phyloP scores from a whole-genome alignment of 176 grass and related monocot species.

The Ensete ventricosum region DNA sequence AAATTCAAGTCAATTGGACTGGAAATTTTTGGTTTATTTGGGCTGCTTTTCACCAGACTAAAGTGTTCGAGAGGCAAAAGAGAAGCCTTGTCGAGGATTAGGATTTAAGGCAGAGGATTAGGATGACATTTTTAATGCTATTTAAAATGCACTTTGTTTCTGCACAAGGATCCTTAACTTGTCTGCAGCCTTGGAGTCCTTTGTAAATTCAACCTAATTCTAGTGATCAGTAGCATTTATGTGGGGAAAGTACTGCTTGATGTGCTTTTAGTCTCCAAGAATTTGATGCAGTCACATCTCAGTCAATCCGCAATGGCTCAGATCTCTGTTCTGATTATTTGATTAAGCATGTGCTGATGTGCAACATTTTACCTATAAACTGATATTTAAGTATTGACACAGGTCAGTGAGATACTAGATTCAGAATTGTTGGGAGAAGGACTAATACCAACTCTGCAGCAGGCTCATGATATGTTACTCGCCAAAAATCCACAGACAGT shows the following conservation, averaged over 20 bases:
- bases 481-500: slow-evolving; percentile 56
- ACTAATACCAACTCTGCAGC: slow-evolving; percentile 84
- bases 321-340: not conserved
- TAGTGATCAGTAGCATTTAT: not conserved
- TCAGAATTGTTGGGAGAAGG: slow-evolving; percentile 96
- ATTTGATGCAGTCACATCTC: not conserved
- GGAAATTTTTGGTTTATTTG: no score
- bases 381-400: slow-evolving; percentile 19
- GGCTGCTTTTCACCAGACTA: no score
- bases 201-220: no score
- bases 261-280: not conserved
- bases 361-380: not conserved
- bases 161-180: no score
- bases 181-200: no score
- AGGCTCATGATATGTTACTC: slow-evolving; percentile 72
- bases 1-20: no score
- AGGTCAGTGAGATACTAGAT: slow-evolving; percentile 95
- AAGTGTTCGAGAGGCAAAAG: no score
- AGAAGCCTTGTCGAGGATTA: no score
- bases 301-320: not conserved
- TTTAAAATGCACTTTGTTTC: no score
- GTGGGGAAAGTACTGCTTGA: not conserved
- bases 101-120: no score
- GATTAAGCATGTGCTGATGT: not conserved
- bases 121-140: no score